Conservation (phyloP, 2,329 filamentous ascomycete species). For the Thielaviopsis populi region DNA sequence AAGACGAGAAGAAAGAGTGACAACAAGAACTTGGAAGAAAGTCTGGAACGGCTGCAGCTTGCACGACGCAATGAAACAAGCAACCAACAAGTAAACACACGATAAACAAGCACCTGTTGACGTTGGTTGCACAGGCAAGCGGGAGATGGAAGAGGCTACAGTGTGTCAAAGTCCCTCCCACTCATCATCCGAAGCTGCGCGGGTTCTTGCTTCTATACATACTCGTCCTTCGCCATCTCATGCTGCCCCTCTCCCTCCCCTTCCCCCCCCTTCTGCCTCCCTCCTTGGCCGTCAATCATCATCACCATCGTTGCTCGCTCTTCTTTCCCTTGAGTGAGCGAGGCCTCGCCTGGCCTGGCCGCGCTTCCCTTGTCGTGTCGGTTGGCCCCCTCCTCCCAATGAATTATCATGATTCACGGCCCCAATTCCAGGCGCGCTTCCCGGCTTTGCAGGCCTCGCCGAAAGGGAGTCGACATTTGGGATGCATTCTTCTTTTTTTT, state of each 20-base stretch:
- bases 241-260: background rate
- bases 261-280: background rate
- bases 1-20: background rate
- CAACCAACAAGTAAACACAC: background rate
- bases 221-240: background rate
- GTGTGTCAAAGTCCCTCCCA: background rate
- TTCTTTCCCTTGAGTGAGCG: too few species aligned
- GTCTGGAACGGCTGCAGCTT: background rate
- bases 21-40: background rate
- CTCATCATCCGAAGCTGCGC: background rate
- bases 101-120: background rate
- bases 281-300: background rate
- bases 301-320: background rate
- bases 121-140: background rate
- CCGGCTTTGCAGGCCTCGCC: background rate
- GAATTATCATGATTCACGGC: background rate
- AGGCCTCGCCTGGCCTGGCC: background rate
- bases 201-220: background rate
- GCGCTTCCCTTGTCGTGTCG: background rate
- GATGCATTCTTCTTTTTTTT: too few species aligned
- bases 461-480: background rate
- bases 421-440: background rate
- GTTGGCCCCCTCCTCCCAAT: background rate
- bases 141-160: background rate
- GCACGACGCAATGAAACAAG: background rate